Evolutionary conservation across 306 rosid species (phyloP).

Genomic region (Carpinus viminea): DNA sequence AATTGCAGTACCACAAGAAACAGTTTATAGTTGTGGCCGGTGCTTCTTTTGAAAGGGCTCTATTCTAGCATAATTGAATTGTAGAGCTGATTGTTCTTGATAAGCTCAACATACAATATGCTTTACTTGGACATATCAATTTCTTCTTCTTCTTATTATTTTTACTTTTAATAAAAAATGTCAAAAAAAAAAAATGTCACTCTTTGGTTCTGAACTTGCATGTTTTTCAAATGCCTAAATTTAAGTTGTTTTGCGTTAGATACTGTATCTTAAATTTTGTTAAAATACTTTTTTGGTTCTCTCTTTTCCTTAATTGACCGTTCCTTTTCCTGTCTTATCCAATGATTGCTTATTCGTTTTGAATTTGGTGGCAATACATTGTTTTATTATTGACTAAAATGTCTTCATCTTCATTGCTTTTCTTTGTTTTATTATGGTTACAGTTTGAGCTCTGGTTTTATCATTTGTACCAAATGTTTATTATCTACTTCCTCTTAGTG

Average conservation of each 20-base stretch:
- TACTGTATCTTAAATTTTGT: background rate
- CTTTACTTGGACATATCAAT: background rate
- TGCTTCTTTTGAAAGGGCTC: too few species aligned
- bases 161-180: too few species aligned
- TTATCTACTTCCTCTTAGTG: background rate
- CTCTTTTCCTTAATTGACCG: background rate
- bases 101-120: background rate
- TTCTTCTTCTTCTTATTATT: too few species aligned
- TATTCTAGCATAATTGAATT: too few species aligned
- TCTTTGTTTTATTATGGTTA: background rate
- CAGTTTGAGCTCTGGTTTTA: background rate
- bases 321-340: slow-evolving; percentile 3
- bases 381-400: background rate
- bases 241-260: background rate
- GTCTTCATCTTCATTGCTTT: background rate
- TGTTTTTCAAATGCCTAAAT: too few species aligned
- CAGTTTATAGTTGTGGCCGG: too few species aligned
- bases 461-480: background rate
- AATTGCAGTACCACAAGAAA: background rate
- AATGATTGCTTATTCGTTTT: background rate
- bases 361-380: background rate
- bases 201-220: background rate
- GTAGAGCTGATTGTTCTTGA: background rate
- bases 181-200: background rate
- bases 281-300: background rate